Evolutionary conservation across 768 basidiomycete species (phyloP), one percentile per base, ranked within the genome.

Genomic region (Podaxis sp.): DNA sequence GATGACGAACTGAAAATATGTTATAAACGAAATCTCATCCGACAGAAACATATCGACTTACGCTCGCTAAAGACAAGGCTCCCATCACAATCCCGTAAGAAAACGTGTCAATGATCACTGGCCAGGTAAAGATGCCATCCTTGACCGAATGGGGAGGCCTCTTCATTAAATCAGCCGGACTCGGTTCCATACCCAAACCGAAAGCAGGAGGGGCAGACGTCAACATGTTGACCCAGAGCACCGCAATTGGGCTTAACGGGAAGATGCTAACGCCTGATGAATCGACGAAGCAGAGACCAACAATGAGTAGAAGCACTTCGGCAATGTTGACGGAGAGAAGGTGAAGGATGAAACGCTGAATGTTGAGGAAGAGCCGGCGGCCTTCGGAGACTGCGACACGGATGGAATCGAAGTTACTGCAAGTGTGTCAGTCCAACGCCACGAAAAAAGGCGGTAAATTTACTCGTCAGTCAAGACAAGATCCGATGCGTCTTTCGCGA

Each of bases 211-310:
- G 81, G 2, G 82, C 80, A 46, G 83, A 78, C 4, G 76, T 77
- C 24, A 77, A 63, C 72, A 83, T 81, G 67, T 84, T 84, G 52
- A 84, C 75, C 81, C 82, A 81, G 2, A 83, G 75, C n/a, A 81
- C 78, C 11, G 76, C 79, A 15, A 85, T 75, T 6, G 84, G 84
- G 37, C 81, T 82, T 13, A 87, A 72, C 8, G 86, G 87, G 73
- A 86, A 87, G 28, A 86, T 82, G 15, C 82, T 81, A 36, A 74
- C 69, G 0, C 75, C 75, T 52, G 77, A 72, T 10, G 73, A 69
- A 64, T 86, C 83, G 64, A 81, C 76, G 75, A 87, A 87, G 11
- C 80, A 81, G 17, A 87, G 76, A 7, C 86, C 86, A 60, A 87
- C 75, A 61, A 86, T 74, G 44, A 88, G 69, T 4, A 84, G 75